phyloP scores from a whole-genome alignment of 2,329 filamentous ascomycete species.

The Claviceps sorghi region DNA sequence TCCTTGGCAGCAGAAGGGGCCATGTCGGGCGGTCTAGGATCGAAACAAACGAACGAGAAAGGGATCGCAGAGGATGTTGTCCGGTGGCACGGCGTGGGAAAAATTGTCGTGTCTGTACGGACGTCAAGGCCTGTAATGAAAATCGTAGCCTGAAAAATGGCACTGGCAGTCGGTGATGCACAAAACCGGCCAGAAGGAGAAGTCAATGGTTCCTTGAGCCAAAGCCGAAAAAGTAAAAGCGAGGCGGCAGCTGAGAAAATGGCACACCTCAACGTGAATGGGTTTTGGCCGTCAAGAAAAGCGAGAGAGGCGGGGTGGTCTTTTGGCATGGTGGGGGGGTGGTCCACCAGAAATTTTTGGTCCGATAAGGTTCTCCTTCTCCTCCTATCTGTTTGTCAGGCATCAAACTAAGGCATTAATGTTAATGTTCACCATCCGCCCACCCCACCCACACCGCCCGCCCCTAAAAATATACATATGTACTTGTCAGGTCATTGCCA shows the following conservation, averaged over 20 bases:
- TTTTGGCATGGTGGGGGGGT: constrained; percentile 24
- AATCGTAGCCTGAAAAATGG: not conserved
- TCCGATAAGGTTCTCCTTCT: constrained; percentile 10
- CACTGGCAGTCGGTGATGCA: not conserved
- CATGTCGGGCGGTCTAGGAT: constrained; percentile 32
- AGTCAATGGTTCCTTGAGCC: constrained; percentile 6
- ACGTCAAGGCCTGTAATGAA: not conserved
- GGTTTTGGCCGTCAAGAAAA: constrained; percentile 3
- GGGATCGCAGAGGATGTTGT: not conserved
- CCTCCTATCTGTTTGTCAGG: constrained; percentile 14
- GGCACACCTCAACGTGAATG: not conserved
- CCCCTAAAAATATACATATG: too few species aligned
- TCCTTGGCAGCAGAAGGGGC: constrained; percentile 56
- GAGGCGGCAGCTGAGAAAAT: constrained; percentile 11
- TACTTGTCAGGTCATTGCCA: not conserved
- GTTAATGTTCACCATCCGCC: not conserved
- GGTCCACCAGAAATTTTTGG: constrained; percentile 21
- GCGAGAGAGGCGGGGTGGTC: constrained; percentile 25
- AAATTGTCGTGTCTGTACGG: not conserved
- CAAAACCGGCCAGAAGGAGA: not conserved
- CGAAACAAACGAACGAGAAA: constrained; percentile 6
- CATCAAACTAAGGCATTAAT: constrained; percentile 21
- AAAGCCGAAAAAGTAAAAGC: constrained; percentile 5
- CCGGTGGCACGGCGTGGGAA: not conserved
- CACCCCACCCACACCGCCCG: not conserved